A percentile compares a stretch with the other conserved stretches of the same genome.
Evolutionary conservation across 495 filamentous ascomycete genomes (phyloP).

Genomic region (Entonaema liquescens): DNA sequence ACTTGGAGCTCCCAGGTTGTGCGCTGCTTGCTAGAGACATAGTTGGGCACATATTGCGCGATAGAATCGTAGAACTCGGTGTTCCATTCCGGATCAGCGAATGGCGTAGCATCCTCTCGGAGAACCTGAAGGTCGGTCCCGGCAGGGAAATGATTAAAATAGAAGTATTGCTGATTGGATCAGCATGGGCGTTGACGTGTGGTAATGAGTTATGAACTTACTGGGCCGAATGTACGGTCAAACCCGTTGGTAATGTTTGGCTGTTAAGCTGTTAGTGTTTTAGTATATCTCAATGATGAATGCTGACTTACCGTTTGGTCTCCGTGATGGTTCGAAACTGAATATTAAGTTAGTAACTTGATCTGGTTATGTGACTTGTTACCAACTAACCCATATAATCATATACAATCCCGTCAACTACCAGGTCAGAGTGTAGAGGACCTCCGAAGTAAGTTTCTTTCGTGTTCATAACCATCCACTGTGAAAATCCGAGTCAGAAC

Average conservation of each 20-base stretch:
- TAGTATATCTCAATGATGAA: not conserved
- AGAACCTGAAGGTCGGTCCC: constrained; percentile 53
- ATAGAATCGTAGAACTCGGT: constrained; percentile 65
- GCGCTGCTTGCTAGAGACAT: constrained; percentile 55
- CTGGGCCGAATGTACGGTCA: constrained; percentile 65
- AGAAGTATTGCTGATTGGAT: constrained; percentile 56
- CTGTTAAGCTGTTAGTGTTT: constrained; percentile 23
- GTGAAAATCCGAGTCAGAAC: constrained; percentile 9
- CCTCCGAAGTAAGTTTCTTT: constrained; percentile 68
- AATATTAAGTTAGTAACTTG: constrained; percentile 15
- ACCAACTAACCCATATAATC: constrained; percentile 43
- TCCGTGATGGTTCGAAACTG: constrained; percentile 66
- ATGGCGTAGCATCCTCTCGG: constrained; percentile 56
- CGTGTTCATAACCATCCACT: constrained; percentile 67
- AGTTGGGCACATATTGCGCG: constrained; percentile 62
- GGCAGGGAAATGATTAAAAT: constrained; percentile 63
- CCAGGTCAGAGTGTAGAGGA: constrained; percentile 63
- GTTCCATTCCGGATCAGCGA: constrained; percentile 61
- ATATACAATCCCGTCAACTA: constrained; percentile 63
- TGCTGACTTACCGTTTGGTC: constrained; percentile 53
- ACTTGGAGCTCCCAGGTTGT: constrained; percentile 55
- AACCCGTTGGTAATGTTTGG: constrained; percentile 68
- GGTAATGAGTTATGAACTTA: constrained; percentile 15
- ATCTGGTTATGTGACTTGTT: not conserved
- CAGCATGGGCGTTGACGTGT: not conserved